Conservation (phyloP, 2,329 filamentous ascomycete species). For the Rutstroemia sp. region DNA sequence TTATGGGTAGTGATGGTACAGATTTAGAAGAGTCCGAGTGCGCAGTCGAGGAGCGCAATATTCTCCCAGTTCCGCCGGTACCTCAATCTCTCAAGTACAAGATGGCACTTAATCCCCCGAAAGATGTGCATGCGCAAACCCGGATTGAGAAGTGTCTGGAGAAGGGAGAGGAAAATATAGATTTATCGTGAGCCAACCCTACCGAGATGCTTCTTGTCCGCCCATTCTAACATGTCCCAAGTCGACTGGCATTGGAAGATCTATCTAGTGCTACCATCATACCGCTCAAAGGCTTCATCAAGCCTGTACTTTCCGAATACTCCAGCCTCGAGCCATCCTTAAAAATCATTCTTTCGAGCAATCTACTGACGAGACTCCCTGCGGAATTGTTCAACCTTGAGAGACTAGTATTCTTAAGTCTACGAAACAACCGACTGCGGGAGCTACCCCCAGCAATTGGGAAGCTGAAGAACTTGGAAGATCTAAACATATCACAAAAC, state of each 20-base stretch:
- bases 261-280: slow-evolving; percentile 51
- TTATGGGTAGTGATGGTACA: slow-evolving; percentile 53
- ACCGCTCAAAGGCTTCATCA: slow-evolving; percentile 46
- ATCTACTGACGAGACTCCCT: slow-evolving; percentile 49
- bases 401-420: slow-evolving; percentile 55
- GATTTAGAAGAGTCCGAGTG: slow-evolving; percentile 33
- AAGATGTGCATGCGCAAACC: slow-evolving; percentile 30
- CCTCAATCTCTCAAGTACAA: background rate
- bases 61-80: background rate
- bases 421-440: slow-evolving; percentile 55
- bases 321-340: slow-evolving; percentile 50
- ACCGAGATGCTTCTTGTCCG: background rate
- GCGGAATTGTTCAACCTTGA: slow-evolving; percentile 54
- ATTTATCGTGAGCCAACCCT: slow-evolving; percentile 48
- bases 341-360: slow-evolving; percentile 54
- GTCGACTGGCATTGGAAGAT: slow-evolving; percentile 34
- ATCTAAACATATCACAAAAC: slow-evolving; percentile 62
- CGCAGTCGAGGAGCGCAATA: background rate
- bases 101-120: background rate
- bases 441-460: slow-evolving; percentile 54
- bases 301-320: slow-evolving; percentile 33
- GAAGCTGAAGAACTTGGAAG: slow-evolving; percentile 48
- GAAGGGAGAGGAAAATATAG: slow-evolving; percentile 48
- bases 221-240: slow-evolving; percentile 20
- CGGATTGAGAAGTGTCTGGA: slow-evolving; percentile 50